Conservation (phyloP, 306 rosid species). For the Mucuna pruriens region DNA sequence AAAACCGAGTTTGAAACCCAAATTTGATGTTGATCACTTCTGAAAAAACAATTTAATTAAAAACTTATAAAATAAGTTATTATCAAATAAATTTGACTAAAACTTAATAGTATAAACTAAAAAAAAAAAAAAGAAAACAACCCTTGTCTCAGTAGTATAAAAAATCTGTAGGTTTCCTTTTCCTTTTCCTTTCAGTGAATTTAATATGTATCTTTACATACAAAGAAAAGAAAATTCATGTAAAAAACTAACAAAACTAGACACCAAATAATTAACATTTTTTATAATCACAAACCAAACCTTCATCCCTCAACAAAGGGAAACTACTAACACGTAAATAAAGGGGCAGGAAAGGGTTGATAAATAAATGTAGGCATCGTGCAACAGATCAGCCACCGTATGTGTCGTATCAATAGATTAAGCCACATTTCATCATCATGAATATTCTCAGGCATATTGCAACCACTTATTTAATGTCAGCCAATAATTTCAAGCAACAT, state of each 20-base stretch:
- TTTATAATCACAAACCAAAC: conserved; percentile 26
- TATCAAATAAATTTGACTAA: background rate
- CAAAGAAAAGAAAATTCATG: background rate
- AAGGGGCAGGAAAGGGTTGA: conserved; percentile 3
- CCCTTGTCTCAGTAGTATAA: too few species aligned
- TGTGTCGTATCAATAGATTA: conserved; percentile 17
- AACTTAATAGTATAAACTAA: background rate
- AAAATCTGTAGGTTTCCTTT: too few species aligned
- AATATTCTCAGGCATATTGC: conserved; percentile 39
- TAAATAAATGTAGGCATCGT: conserved; percentile 30
- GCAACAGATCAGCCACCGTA: conserved; percentile 38
- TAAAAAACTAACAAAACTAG: conserved; percentile 22
- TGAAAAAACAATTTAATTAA: background rate
- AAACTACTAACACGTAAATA: conserved; percentile 22
- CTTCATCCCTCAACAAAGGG: conserved; percentile 10
- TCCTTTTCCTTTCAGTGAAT: background rate
- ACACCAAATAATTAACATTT: conserved; percentile 1
- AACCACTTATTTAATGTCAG: conserved; percentile 33
- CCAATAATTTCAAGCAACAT: conserved; percentile 34
- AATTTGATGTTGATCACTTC: background rate
- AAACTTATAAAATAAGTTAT: background rate
- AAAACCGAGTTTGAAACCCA: background rate
- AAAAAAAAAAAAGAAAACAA: background rate
- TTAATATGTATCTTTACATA: conserved; percentile 9
- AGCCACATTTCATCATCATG: conserved; percentile 41